Conservation (phyloP, 2,329 filamentous ascomycete species). For the Zasmidium citrigriseum region DNA sequence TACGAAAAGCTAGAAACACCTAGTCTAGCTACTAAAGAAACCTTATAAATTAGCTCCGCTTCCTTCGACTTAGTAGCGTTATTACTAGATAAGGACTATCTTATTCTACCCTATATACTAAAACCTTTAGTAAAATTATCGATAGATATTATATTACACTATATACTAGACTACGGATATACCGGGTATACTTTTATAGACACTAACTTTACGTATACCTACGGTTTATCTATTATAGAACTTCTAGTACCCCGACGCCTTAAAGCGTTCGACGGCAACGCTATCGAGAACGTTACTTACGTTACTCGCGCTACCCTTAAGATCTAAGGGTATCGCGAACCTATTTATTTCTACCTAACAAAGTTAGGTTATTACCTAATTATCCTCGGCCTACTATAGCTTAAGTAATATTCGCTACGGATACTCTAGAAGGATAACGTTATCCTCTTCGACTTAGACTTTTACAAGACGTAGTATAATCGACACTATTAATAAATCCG, state of each 20-base stretch:
- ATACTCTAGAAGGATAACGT: background rate
- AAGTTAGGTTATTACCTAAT: background rate
- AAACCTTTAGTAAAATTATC: background rate
- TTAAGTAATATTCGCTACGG: background rate
- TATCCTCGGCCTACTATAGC: background rate
- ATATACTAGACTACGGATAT: background rate
- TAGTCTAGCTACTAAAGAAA: too few relatives aligned
- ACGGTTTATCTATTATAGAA: background rate
- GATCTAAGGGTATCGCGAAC: background rate
- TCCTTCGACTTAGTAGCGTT: background rate
- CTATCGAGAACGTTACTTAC: background rate
- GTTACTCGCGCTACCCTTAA: background rate
- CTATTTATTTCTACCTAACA: background rate
- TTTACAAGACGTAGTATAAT: background rate
- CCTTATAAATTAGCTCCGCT: background rate
- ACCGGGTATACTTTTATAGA: background rate
- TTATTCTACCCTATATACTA: background rate
- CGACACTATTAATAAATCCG: background rate
- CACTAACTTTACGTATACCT: background rate
- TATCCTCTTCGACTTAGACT: background rate
- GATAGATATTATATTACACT: background rate
- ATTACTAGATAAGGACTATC: background rate
- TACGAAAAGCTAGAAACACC: too few relatives aligned
- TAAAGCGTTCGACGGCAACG: background rate
- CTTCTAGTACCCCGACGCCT: background rate